A percentile compares a stretch with the other conserved stretches of the same genome.
phyloP scores from a whole-genome alignment of 2,329 filamentous ascomycete species.

The Harringtonia lauricola region DNA sequence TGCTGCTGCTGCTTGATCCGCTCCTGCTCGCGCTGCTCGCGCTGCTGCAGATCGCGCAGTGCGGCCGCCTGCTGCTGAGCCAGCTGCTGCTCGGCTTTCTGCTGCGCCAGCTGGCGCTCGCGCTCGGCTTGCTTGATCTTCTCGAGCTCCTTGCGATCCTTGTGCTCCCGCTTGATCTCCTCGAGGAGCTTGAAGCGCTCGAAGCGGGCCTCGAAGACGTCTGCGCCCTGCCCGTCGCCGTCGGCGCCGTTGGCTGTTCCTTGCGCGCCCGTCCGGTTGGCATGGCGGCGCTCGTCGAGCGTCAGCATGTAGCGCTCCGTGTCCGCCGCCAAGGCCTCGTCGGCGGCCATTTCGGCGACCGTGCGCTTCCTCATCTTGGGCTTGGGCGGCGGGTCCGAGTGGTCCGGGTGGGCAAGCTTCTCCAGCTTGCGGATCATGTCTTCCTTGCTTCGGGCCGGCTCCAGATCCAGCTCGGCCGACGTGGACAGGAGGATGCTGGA shows the following conservation, averaged over 20 bases:
- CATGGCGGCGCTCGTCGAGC: slow-evolving; percentile 70
- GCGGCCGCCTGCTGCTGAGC: slow-evolving; percentile 6
- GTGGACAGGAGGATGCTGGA: slow-evolving; percentile 64
- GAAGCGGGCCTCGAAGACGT: slow-evolving; percentile 73
- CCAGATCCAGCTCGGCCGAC: slow-evolving; percentile 63
- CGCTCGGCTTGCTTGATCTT: slow-evolving; percentile 56
- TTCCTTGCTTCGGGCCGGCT: slow-evolving; percentile 58
- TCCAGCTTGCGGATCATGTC: slow-evolving; percentile 65
- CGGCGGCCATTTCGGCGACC: slow-evolving; percentile 85
- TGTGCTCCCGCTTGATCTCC: slow-evolving; percentile 67
- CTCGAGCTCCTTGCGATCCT: slow-evolving; percentile 66
- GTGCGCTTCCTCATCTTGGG: slow-evolving; percentile 90
- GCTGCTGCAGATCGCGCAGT: slow-evolving; percentile 13
- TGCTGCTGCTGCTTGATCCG: slow-evolving; percentile 8
- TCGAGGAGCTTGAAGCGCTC: slow-evolving; percentile 87
- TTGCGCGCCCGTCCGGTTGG: slow-evolving; percentile 45
- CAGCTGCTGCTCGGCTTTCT: slow-evolving; percentile 33
- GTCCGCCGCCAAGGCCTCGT: slow-evolving; percentile 82
- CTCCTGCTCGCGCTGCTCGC: slow-evolving; percentile 10
- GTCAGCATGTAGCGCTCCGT: slow-evolving; percentile 89
- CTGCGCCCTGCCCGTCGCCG: slow-evolving; percentile 60
- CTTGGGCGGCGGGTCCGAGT: slow-evolving; percentile 64
- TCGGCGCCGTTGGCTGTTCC: slow-evolving; percentile 50
- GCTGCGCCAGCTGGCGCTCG: slow-evolving; percentile 38
- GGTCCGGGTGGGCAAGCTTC: slow-evolving; percentile 62